Percentiles rank a stretch among this genome's conserved stretches.
These are phyloP conservation scores for Erysiphe pulchra DNA, from an alignment of 2,329 filamentous ascomycete genomes.

Conservation along the genomic window DNA sequence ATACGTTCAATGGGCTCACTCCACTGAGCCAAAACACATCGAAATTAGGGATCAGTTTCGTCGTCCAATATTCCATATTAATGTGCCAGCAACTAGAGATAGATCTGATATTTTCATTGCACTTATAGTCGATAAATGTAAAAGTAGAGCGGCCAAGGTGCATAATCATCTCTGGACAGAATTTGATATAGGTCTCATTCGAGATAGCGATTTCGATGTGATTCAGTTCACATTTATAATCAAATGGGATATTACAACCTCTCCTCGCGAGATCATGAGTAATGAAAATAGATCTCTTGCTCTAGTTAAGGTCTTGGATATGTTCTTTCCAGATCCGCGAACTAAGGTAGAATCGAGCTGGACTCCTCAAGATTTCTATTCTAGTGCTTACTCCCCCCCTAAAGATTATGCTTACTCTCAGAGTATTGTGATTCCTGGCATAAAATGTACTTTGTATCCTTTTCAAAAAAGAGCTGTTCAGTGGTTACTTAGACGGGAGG, in stretches of 20 bases:
- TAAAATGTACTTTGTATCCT: conserved; percentile 32
- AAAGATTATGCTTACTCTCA: conserved; percentile 16
- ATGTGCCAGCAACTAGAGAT: conserved; percentile 3
- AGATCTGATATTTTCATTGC: conserved; percentile 8
- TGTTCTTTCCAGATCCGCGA: conserved; percentile 9
- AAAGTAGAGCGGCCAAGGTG: conserved; percentile 6
- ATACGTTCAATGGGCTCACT: conserved; percentile 4
- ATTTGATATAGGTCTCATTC: conserved; percentile 6
- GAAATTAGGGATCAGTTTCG: conserved; percentile 5
- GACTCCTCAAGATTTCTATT: conserved; percentile 37
- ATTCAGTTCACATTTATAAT: conserved; percentile 8
- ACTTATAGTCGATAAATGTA: conserved; percentile 5
- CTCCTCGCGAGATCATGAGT: conserved; percentile 5
- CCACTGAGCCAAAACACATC: conserved; percentile 4
- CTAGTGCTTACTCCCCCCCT: conserved; percentile 35
- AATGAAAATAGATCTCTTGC: conserved; percentile 3
- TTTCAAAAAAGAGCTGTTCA: conserved; percentile 46
- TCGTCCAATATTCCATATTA: conserved; percentile 4
- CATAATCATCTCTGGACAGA: conserved; percentile 11
- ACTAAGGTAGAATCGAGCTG: conserved; percentile 11
- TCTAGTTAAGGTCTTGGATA: conserved; percentile 8
- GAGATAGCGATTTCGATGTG: conserved; percentile 5
- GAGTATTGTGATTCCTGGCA: conserved; percentile 18
- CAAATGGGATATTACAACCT: conserved; percentile 12
- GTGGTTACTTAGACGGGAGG: conserved; percentile 45